Base-by-base conservation (phyloP, 345 rosid species). In the Arabidopsis suecica region DNA sequence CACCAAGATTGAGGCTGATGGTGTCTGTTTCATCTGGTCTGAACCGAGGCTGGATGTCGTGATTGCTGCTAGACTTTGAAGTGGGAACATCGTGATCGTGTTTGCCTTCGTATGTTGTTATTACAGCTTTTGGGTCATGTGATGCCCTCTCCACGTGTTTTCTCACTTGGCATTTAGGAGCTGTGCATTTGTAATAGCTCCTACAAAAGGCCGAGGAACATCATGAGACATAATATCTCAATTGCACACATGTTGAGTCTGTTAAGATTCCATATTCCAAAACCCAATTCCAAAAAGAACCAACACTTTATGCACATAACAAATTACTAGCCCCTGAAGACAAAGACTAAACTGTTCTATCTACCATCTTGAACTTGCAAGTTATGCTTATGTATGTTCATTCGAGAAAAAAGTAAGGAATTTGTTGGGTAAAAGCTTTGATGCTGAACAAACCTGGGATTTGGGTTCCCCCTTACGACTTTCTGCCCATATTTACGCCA, bases 401-500 rank as follows among this genome's bases (percentile, higher is more conserved):
- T 45, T 73, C 34, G 1, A 37, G 50, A 5, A 61, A 23, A 42
- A 4, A 32, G 32, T 4, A 54, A 41, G 11, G n/a, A 33, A 58
- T 41, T 42, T 69, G 13, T 30, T 11, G 32, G 28, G 57, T 16
- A 40, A 14, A 0, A 3, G 32, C 25, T 61, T 10, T 9, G 59
- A 33, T 41, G 32, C 16, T 38, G 71, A 22, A 79, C 61, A 51
- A 79, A 90, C 99, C 99, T 88, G 64, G 99, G 99, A 82, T 95
- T 95, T 62, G 99, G 97, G 85, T 95, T 95, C 73, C 96, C 97
- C 68, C 97, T 84, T 44, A 95, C 99, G 74, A 95, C 96, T 84
- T 95, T 95, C 85, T 95, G 99, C 71, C 98, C 99, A 86, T 95
- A 95, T 81, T 95, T 95, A 86, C 99, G 97, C 99, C 99, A 95